Base-by-base conservation (phyloP, 495 filamentous ascomycete genomes). In the Penicillium goetzii region DNA sequence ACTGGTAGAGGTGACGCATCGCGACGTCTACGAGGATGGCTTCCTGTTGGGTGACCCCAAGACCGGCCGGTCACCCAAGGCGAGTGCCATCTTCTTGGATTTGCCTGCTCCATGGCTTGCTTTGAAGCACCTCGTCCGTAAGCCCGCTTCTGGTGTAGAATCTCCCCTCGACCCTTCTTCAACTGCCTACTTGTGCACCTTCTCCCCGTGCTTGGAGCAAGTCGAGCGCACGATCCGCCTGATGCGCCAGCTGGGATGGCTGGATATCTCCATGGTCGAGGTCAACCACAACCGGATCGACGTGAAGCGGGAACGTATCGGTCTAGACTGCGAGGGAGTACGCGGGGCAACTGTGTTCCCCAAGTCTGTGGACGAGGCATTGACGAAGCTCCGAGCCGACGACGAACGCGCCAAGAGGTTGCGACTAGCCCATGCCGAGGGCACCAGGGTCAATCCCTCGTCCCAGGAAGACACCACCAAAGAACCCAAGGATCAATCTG, bases 131-230 rank as follows among this genome's bases (percentile, higher is more conserved):
- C 83, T 99, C 21, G 88, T 89, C 3, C 88, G 94, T 30, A 78
- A 78, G 30, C 77, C 77, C 8, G 77, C 80, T 3, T 61, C 70
- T 14, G 77, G 74, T 2, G 40, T 57, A 0, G 67, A 72, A 52
- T 91, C 91, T 0, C 87, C 92, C 0, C 83, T 99, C 4, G 86
- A 92, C 63, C 86, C 90, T 0, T 79, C 79, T 6, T 77, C 83
- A 30, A 77, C 91, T 2, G 84, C 86, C 21, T 83, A 92, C 62
- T 79, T 99, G 62, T 99, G 95, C 76, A 94, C 93, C 3, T 99
- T 99, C 79, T 93, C 89, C 9, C 95, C 95, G 0, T 99, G 95
- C 74, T 93, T 99, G 68, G 95, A 99, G 76, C 95, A 99, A 75
- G 93, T 93, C 10, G 89, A 89, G 33, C 84, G 86, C 40, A 97